Percentiles rank a stretch among this genome's conserved stretches.
phyloP scores from a whole-genome alignment of 2,329 filamentous ascomycete genomes.

The Ophiostoma sp. region DNA sequence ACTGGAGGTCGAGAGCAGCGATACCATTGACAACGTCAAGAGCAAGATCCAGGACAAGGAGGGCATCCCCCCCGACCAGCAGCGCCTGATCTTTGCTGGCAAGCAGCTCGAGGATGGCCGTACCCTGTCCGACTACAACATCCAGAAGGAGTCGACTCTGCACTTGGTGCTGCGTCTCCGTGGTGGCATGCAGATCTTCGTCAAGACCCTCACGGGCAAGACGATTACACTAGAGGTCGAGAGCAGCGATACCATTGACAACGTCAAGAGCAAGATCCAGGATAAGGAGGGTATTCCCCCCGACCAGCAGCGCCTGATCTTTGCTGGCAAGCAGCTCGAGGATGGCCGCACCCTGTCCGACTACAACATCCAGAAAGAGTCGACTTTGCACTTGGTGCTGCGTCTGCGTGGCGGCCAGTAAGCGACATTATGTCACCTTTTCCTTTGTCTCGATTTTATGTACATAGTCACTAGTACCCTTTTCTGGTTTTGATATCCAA shows the following conservation, averaged over 20 bases:
- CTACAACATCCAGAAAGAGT: slow-evolving; percentile 83
- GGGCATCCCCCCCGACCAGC: slow-evolving; percentile 90
- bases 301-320: slow-evolving; percentile 65
- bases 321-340: slow-evolving; percentile 66
- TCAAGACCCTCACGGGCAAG: slow-evolving; percentile 65
- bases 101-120: slow-evolving; percentile 92
- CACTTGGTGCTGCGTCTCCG: slow-evolving; percentile 76
- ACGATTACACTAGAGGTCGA: slow-evolving; percentile 65
- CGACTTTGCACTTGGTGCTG: slow-evolving; percentile 73
- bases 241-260: slow-evolving; percentile 63
- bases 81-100: slow-evolving; percentile 87
- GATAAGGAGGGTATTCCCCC: slow-evolving; percentile 68
- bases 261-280: slow-evolving; percentile 65
- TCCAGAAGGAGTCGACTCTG: slow-evolving; percentile 83
- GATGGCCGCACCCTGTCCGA: slow-evolving; percentile 77
- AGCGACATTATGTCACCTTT: neutral
- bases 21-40: slow-evolving; percentile 94
- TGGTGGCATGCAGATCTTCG: slow-evolving; percentile 73
- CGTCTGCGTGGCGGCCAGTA: slow-evolving; percentile 64
- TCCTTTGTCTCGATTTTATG: slow-evolving; percentile 12
- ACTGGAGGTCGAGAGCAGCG: slow-evolving; percentile 78
- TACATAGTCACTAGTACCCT: slow-evolving; percentile 12
- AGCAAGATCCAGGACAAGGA: slow-evolving; percentile 90
- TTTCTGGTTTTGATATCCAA: slow-evolving; percentile 16
- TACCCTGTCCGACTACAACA: slow-evolving; percentile 92